phyloP scores from a whole-genome alignment of 306 rosid species.

The Senna tora region DNA sequence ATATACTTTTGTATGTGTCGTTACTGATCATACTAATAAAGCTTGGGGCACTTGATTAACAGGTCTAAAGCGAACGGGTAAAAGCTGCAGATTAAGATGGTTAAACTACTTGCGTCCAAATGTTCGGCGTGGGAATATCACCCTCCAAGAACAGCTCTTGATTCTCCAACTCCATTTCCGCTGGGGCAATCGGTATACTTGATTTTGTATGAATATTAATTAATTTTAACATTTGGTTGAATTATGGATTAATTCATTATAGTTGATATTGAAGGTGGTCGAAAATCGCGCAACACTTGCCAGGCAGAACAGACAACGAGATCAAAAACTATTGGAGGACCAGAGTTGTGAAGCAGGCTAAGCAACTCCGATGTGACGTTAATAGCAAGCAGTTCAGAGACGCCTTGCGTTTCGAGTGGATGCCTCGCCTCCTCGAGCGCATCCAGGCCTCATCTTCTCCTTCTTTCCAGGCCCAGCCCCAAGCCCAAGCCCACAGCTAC shows the following conservation, averaged over 20 bases:
- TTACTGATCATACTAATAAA: too few species aligned
- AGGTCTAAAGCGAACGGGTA: constrained; percentile 70
- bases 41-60: too few species aligned
- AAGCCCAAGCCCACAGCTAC: background rate
- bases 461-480: background rate
- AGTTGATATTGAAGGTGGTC: constrained; percentile 67
- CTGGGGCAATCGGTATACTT: constrained; percentile 84
- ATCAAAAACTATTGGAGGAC: constrained; percentile 97
- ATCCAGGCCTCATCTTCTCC: constrained; percentile 51
- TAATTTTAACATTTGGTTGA: too few species aligned
- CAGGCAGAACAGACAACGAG: constrained; percentile 93
- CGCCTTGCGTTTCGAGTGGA: constrained; percentile 79
- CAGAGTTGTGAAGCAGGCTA: constrained; percentile 86
- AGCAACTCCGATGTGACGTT: constrained; percentile 81
- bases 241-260: too few species aligned
- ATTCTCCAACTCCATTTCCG: constrained; percentile 71
- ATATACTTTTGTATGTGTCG: too few species aligned
- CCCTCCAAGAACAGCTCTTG: constrained; percentile 69
- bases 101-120: constrained; percentile 71
- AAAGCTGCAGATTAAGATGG: constrained; percentile 83
- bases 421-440: constrained; percentile 78
- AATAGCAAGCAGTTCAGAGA: constrained; percentile 84
- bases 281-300: constrained; percentile 79
- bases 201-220: too few species aligned
- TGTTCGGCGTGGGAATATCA: constrained; percentile 70